phyloP scores from a whole-genome alignment of 2,329 filamentous ascomycete genomes.

The Fusarium stilboides region DNA sequence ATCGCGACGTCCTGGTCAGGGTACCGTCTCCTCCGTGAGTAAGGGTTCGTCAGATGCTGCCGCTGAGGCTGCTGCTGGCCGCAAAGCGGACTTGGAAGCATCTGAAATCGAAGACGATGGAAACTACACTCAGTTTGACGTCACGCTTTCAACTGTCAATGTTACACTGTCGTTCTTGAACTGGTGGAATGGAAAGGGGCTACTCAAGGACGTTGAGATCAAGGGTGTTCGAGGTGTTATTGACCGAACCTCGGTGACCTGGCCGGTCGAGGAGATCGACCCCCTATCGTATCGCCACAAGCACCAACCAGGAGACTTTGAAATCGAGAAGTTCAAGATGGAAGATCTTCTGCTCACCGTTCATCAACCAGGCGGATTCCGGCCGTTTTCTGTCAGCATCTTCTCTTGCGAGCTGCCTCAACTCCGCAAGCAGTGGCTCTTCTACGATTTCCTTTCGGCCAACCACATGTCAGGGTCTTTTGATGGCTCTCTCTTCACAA shows the following conservation, averaged over 20 bases:
- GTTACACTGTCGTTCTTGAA: constrained; percentile 98
- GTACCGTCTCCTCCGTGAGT: constrained; percentile 80
- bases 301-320: constrained; percentile 93
- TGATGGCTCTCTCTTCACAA: constrained; percentile 96
- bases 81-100: constrained; percentile 60
- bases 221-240: constrained; percentile 94
- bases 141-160: constrained; percentile 95
- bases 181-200: constrained; percentile 97
- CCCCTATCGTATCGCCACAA: constrained; percentile 90
- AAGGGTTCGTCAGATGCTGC: constrained; percentile 94
- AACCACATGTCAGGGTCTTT: constrained; percentile 97
- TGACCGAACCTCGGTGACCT: constrained; percentile 87
- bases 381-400: constrained; percentile 96
- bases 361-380: constrained; percentile 89
- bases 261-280: constrained; percentile 76
- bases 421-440: constrained; percentile 94
- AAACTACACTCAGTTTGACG: constrained; percentile 97
- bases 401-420: constrained; percentile 96
- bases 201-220: constrained; percentile 92
- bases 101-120: constrained; percentile 78
- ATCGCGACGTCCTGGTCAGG: constrained; percentile 88
- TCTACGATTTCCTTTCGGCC: constrained; percentile 96
- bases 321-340: constrained; percentile 96
- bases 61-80: constrained; percentile 84
- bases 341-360: constrained; percentile 93